These are phyloP conservation scores for Mortierella sp. DNA, from an alignment of 371 early-diverging fungal genomes.

Conservation along the genomic window DNA sequence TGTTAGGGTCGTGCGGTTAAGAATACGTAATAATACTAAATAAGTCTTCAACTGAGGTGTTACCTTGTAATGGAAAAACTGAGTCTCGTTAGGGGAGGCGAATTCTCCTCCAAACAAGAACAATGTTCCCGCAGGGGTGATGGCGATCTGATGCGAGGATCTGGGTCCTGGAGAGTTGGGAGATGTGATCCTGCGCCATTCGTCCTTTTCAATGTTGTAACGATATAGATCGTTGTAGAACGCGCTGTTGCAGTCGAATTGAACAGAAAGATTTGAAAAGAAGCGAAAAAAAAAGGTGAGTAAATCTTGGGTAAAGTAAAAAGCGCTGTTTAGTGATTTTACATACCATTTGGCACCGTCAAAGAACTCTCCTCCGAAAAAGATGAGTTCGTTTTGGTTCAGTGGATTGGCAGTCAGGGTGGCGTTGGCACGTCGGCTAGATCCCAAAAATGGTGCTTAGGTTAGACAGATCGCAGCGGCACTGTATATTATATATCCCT, in stretches of 20 bases:
- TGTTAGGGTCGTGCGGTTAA: neutral
- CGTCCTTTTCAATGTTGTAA: slow-evolving; percentile 69
- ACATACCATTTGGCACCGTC: slow-evolving; percentile 60
- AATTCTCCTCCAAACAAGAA: slow-evolving; percentile 73
- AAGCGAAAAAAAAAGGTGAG: no score
- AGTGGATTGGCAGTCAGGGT: slow-evolving; percentile 66
- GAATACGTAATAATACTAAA: neutral
- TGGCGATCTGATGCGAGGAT: slow-evolving; percentile 68
- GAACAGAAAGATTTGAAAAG: neutral
- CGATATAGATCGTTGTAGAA: slow-evolving; percentile 60
- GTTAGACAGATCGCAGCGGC: no score
- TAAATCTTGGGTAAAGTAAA: no score
- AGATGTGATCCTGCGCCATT: slow-evolving; percentile 65
- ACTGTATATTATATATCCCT: no score
- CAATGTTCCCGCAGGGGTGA: slow-evolving; percentile 63
- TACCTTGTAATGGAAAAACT: slow-evolving; percentile 71
- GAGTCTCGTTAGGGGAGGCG: slow-evolving; percentile 66
- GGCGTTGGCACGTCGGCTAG: slow-evolving; percentile 63
- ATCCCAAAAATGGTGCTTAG: no score
- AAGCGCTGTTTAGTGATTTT: neutral
- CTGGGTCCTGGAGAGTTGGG: slow-evolving; percentile 72
- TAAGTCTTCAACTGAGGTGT: neutral
- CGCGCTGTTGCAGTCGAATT: no score
- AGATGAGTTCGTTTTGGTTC: slow-evolving; percentile 61
- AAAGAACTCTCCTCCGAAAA: slow-evolving; percentile 75